phyloP scores from a whole-genome alignment of 805 yeast genomes.

The Komagataella phaffii region DNA sequence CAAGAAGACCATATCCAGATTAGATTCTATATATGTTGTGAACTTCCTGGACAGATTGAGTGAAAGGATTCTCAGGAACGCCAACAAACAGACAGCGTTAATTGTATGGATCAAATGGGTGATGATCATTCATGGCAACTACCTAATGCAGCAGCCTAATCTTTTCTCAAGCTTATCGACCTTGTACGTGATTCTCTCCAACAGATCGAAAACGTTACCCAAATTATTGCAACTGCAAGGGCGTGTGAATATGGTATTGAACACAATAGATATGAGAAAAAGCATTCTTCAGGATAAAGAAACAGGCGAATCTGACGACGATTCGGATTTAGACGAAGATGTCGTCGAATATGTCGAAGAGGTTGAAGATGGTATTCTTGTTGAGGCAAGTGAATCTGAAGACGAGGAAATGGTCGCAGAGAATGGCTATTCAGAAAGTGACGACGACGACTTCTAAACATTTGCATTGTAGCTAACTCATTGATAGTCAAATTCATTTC shows the following conservation, averaged over 20 bases:
- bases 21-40: slow-evolving; percentile 36
- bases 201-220: slow-evolving; percentile 34
- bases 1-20: slow-evolving; percentile 32
- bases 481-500: background rate
- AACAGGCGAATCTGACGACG: slow-evolving; percentile 15
- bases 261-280: slow-evolving; percentile 25
- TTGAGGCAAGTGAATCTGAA: slow-evolving; percentile 13
- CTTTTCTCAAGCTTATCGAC: slow-evolving; percentile 26
- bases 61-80: slow-evolving; percentile 37
- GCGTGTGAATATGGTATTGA: slow-evolving; percentile 31
- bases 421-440: slow-evolving; percentile 8
- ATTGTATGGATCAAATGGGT: slow-evolving; percentile 46
- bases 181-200: slow-evolving; percentile 31
- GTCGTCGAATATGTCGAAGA: slow-evolving; percentile 68
- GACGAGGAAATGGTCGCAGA: slow-evolving; percentile 14
- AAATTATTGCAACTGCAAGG: slow-evolving; percentile 38
- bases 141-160: slow-evolving; percentile 30
- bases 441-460: slow-evolving; percentile 13
- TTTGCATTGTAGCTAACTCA: background rate
- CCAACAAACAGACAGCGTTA: slow-evolving; percentile 32
- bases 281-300: slow-evolving; percentile 19
- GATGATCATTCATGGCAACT: slow-evolving; percentile 39
- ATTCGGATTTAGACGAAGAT: slow-evolving; percentile 22
- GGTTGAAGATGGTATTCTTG: slow-evolving; percentile 33
- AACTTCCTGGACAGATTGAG: slow-evolving; percentile 36